phyloP scores from a whole-genome alignment of 225 moss, liverwort and hornwort species.

The Lunularia cruciata region DNA sequence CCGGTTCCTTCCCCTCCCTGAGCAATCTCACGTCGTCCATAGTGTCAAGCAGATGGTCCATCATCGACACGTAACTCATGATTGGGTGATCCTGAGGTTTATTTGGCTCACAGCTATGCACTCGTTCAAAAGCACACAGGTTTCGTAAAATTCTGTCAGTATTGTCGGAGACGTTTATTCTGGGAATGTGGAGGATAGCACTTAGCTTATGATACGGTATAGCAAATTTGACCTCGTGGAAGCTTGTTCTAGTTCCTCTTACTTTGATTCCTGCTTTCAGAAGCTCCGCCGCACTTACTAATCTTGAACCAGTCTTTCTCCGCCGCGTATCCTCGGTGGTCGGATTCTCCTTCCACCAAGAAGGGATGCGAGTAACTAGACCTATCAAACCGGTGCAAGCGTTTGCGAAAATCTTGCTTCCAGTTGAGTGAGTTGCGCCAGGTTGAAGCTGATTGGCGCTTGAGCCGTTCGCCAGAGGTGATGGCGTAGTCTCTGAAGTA shows the following conservation, averaged over 20 bases:
- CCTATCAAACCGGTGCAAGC: no score
- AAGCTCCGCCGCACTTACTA: background rate
- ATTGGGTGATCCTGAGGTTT: background rate
- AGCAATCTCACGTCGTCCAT: background rate
- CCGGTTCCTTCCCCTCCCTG: background rate
- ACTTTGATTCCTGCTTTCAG: background rate
- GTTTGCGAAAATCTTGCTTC: no score
- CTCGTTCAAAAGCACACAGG: background rate
- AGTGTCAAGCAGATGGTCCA: background rate
- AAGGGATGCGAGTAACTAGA: no score
- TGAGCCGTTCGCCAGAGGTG: no score
- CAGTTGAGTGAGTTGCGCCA: no score
- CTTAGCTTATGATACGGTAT: background rate
- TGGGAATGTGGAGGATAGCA: background rate
- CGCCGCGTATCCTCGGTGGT: no score
- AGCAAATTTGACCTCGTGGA: background rate
- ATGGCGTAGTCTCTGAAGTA: no score
- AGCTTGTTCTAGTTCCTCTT: background rate
- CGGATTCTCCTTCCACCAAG: no score
- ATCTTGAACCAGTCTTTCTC: no score
- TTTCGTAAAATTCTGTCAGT: background rate
- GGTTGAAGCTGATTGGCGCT: no score
- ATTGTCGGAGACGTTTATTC: background rate
- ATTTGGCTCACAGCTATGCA: background rate
- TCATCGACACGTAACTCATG: background rate